A percentile compares a stretch with the other conserved stretches of the same genome.
These are phyloP conservation scores for Peribolospora kevripleyi DNA, from an alignment of 768 basidiomycete species.

Conservation along the genomic window DNA sequence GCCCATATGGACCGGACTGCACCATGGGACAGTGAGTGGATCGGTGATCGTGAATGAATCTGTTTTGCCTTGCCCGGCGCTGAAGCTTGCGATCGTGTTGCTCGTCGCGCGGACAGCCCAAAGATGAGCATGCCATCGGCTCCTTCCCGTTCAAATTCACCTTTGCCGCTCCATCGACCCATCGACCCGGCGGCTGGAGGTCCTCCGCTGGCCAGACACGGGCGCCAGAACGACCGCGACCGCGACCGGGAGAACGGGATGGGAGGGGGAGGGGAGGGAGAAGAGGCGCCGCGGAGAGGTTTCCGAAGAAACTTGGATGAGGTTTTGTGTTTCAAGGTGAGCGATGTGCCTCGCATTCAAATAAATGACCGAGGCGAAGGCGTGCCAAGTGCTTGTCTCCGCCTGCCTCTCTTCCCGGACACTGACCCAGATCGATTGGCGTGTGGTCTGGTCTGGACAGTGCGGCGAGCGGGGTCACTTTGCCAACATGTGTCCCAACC, in stretches of 20 bases:
- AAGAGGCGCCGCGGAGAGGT: background rate
- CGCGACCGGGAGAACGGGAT: background rate
- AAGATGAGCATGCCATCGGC: conserved; percentile 21
- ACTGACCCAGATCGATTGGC: background rate
- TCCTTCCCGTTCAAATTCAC: conserved; percentile 39
- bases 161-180: conserved; percentile 53
- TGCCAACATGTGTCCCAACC: conserved; percentile 71
- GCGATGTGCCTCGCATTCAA: conserved; percentile 10
- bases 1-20: conserved; percentile 71
- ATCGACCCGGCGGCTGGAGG: conserved; percentile 10
- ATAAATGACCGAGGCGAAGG: background rate
- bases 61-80: background rate
- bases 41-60: conserved; percentile 8
- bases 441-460: conserved; percentile 20
- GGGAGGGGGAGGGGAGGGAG: conserved; percentile 4
- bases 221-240: background rate
- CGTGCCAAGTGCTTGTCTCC: background rate
- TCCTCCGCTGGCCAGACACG: background rate
- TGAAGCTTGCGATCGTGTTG: conserved; percentile 4
- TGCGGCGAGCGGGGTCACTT: conserved; percentile 88
- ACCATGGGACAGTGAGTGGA: conserved; percentile 58
- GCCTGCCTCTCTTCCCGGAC: conserved; percentile 3
- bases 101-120: conserved; percentile 29
- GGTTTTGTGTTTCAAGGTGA: conserved; percentile 66
- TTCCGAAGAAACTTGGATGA: conserved; percentile 53